These are phyloP conservation scores for Xylaria scruposa DNA, from an alignment of 495 filamentous ascomycete genomes.

Conservation along the genomic window DNA sequence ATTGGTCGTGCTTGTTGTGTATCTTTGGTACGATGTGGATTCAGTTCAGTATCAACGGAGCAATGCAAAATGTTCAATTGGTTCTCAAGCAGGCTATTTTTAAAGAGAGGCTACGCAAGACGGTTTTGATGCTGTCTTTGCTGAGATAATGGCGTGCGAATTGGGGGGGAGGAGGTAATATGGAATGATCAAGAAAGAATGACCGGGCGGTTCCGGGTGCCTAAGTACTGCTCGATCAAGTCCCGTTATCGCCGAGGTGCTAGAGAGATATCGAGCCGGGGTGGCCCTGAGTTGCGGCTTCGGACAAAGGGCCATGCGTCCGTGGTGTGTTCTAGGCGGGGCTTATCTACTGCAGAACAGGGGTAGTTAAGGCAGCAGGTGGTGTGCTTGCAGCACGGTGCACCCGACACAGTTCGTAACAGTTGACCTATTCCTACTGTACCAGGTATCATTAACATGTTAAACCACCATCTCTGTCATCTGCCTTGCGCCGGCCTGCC, in stretches of 20 bases:
- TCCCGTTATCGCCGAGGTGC: constrained; percentile 25
- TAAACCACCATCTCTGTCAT: neutral
- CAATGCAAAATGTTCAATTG: neutral
- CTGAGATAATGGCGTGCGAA: neutral
- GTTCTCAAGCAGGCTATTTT: neutral
- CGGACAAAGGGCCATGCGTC: constrained; percentile 24
- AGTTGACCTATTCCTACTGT: constrained; percentile 5
- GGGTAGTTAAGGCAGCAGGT: constrained; percentile 7
- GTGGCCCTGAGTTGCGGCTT: constrained; percentile 24
- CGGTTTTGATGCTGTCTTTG: neutral
- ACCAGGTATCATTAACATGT: constrained; percentile 7
- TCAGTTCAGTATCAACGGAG: neutral
- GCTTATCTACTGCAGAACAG: constrained; percentile 12
- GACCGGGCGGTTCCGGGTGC: constrained; percentile 21
- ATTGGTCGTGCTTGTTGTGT: neutral
- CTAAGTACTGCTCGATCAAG: constrained; percentile 18
- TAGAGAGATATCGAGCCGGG: constrained; percentile 15
- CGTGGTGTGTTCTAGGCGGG: neutral
- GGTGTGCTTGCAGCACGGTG: constrained; percentile 21
- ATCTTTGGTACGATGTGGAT: constrained; percentile 1
- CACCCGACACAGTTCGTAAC: constrained; percentile 6
- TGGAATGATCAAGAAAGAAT: neutral
- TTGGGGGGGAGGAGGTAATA: neutral
- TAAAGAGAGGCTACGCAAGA: neutral
- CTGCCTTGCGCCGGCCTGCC: neutral